Conservation (phyloP, 306 rosid species). For the Casuarina equisetifolia region DNA sequence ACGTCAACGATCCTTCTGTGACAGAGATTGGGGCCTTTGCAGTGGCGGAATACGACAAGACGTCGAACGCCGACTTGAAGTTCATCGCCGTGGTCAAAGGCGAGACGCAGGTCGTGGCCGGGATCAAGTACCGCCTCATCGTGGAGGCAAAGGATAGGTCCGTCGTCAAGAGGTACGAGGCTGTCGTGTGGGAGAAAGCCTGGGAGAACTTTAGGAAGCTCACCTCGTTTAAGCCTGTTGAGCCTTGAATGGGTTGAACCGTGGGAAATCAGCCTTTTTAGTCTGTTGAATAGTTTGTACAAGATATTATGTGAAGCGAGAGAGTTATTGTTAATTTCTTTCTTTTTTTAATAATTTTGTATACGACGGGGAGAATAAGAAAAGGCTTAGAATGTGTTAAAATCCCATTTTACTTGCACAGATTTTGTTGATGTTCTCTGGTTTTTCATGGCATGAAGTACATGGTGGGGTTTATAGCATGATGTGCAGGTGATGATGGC, state of each 20-base stretch:
- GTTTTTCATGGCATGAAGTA: too few relatives aligned
- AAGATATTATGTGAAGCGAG: too few relatives aligned
- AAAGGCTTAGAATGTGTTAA: too few relatives aligned
- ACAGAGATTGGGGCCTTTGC: conserved; percentile 53
- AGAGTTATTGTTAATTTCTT: too few relatives aligned
- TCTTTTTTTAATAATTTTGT: too few relatives aligned
- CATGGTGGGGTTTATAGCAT: too few relatives aligned
- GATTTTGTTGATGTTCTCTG: conserved; percentile 43
- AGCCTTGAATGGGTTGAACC: too few relatives aligned
- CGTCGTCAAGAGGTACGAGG: conserved; percentile 27
- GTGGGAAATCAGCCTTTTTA: too few relatives aligned
- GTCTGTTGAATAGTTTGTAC: too few relatives aligned
- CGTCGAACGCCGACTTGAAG: conserved; percentile 19
- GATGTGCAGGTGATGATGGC: conserved; percentile 14
- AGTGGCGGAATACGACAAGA: conserved; percentile 44
- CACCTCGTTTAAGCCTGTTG: conserved; percentile 36
- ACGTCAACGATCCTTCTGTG: conserved; percentile 42
- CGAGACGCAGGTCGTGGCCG: conserved; percentile 50
- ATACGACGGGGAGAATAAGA: too few relatives aligned
- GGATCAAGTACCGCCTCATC: conserved; percentile 45
- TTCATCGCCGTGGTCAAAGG: conserved; percentile 37
- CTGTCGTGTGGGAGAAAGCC: conserved; percentile 37
- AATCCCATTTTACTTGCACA: conserved; percentile 58
- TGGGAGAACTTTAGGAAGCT: conserved; percentile 35
- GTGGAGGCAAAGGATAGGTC: conserved; percentile 28